Conservation (phyloP, 2,329 filamentous ascomycete species). For the Fusarium sp. region DNA sequence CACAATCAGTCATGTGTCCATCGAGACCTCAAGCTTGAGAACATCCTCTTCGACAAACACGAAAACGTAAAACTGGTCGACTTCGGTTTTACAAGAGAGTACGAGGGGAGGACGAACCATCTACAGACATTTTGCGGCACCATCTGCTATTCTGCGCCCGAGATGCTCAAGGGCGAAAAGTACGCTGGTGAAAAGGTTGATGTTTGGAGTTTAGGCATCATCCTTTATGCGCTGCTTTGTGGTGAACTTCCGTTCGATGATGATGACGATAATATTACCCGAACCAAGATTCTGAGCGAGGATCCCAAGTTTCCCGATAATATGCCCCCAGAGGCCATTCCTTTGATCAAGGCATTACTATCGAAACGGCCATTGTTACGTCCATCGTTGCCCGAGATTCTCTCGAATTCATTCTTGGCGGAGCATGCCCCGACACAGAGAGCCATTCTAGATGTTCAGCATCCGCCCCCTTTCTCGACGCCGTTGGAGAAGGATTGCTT, state of each 20-base stretch:
- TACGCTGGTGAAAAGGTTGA: slow-evolving; percentile 98
- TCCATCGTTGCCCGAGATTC: slow-evolving; percentile 84
- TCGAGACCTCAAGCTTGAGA: slow-evolving; percentile 92
- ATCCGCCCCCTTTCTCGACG: slow-evolving; percentile 85
- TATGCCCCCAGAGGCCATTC: slow-evolving; percentile 79
- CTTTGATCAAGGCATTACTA: slow-evolving; percentile 81
- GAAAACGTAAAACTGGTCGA: slow-evolving; percentile 98
- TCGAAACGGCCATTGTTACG: slow-evolving; percentile 90
- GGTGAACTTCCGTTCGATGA: slow-evolving; percentile 96
- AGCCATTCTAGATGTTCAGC: slow-evolving; percentile 84
- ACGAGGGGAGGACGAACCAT: slow-evolving; percentile 93
- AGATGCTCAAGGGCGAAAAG: slow-evolving; percentile 98
- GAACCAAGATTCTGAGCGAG: slow-evolving; percentile 83
- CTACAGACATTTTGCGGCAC: slow-evolving; percentile 98
- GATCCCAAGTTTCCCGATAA: slow-evolving; percentile 88
- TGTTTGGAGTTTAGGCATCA: slow-evolving; percentile 91
- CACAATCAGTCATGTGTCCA: slow-evolving; percentile 96
- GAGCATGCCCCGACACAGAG: slow-evolving; percentile 91
- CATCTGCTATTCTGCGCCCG: slow-evolving; percentile 95
- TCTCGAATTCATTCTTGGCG: slow-evolving; percentile 86
- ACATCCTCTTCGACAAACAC: slow-evolving; percentile 91
- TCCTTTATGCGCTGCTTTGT: slow-evolving; percentile 82
- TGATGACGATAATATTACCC: slow-evolving; percentile 89
- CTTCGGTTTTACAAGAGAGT: slow-evolving; percentile 97
- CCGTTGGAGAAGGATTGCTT: slow-evolving; percentile 89